Percentiles rank a stretch among this genome's conserved stretches.
These are phyloP conservation scores for Raddia distichophylla DNA, from an alignment of 176 grass and related monocot genomes.

Conservation along the genomic window DNA sequence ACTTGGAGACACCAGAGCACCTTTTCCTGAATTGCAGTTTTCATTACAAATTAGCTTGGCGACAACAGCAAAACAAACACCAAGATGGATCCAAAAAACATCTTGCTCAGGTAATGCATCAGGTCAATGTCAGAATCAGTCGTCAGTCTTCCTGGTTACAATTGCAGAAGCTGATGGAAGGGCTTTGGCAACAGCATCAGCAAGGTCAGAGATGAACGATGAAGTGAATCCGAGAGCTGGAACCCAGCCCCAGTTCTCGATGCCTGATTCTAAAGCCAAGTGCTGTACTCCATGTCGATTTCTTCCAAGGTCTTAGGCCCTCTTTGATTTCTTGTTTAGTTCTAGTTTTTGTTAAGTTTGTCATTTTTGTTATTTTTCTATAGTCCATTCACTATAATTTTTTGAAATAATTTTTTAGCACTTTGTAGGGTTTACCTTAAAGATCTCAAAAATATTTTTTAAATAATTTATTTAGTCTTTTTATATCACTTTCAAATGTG, in stretches of 20 bases:
- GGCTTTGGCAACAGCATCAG: constrained; percentile 74
- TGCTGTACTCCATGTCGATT: constrained; percentile 99
- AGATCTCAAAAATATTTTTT: too few relatives aligned
- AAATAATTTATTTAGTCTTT: too few relatives aligned
- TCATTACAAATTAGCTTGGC: constrained; percentile 72
- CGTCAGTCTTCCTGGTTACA: constrained; percentile 25
- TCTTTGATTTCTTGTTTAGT: too few relatives aligned
- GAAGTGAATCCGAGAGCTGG: constrained; percentile 77
- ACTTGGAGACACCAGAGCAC: too few relatives aligned
- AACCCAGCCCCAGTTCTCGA: constrained; percentile 94
- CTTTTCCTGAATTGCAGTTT: too few relatives aligned
- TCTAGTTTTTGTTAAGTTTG: too few relatives aligned
- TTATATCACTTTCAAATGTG: too few relatives aligned
- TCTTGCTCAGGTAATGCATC: constrained; percentile 59
- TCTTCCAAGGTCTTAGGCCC: constrained; percentile 76
- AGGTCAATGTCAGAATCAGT: constrained; percentile 48
- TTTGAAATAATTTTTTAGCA: too few relatives aligned
- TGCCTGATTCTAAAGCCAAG: constrained; percentile 88
- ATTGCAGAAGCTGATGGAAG: constrained; percentile 66
- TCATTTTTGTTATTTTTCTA: too few relatives aligned
- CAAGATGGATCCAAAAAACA: constrained; percentile 79
- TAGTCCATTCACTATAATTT: too few relatives aligned
- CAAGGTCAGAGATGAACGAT: constrained; percentile 85
- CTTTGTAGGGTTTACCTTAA: too few relatives aligned
- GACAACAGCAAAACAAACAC: constrained; percentile 77